These are phyloP conservation scores for Pestalotiopsis fici DNA, from an alignment of 2,329 filamentous ascomycete species.

Conservation along the genomic window DNA sequence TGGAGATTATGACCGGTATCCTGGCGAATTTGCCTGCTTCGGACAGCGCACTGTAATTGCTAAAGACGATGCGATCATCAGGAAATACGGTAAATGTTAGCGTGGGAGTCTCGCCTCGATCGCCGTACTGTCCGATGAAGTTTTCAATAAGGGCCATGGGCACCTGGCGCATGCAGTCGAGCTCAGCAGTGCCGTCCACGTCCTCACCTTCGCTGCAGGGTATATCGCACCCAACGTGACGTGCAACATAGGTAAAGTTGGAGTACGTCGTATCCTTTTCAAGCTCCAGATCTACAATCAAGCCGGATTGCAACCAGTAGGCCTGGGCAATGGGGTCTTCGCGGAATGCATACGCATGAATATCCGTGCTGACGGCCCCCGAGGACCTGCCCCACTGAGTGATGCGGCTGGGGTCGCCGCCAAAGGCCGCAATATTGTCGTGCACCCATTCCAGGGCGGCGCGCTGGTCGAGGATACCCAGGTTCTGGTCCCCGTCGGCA, in stretches of 20 bases:
- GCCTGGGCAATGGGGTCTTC: slow-evolving; percentile 45
- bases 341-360: slow-evolving; percentile 44
- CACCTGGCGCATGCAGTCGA: slow-evolving; percentile 37
- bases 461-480: slow-evolving; percentile 51
- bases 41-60: slow-evolving; percentile 28
- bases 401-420: slow-evolving; percentile 43
- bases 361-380: slow-evolving; percentile 40
- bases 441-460: slow-evolving; percentile 50
- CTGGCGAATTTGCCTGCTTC: slow-evolving; percentile 23
- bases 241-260: slow-evolving; percentile 37
- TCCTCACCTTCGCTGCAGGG: slow-evolving; percentile 14
- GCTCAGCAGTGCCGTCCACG: slow-evolving; percentile 24
- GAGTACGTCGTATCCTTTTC: slow-evolving; percentile 23
- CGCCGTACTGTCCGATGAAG: slow-evolving; percentile 20
- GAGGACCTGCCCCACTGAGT: slow-evolving; percentile 49
- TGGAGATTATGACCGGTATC: slow-evolving; percentile 30
- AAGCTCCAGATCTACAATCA: slow-evolving; percentile 29
- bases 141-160: slow-evolving; percentile 21
- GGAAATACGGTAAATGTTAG: slow-evolving; percentile 25
- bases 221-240: slow-evolving; percentile 32
- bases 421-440: slow-evolving; percentile 48
- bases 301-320: slow-evolving; percentile 41
- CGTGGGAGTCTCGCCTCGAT: slow-evolving; percentile 15
- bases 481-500: slow-evolving; percentile 34
- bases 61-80: slow-evolving; percentile 31